phyloP scores from a whole-genome alignment of 257 asterid species.

The Solanum arcanum region DNA sequence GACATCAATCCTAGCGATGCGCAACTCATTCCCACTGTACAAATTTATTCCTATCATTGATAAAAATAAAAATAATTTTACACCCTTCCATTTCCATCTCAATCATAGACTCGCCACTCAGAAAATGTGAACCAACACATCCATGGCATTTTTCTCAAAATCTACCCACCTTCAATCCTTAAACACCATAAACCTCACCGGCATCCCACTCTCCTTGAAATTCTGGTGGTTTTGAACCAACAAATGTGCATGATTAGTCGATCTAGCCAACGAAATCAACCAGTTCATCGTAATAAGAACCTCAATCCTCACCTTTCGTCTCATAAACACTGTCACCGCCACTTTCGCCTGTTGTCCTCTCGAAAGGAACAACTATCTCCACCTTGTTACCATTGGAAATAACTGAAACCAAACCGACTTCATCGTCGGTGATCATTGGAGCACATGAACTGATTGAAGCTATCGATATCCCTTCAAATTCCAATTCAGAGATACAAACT shows the following conservation, averaged over 20 bases:
- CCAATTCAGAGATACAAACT: too few species aligned
- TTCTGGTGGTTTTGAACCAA: constrained; percentile 43
- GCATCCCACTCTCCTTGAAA: constrained; percentile 40
- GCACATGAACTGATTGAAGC: neutral
- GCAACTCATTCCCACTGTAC: constrained; percentile 26
- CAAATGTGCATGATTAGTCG: too few species aligned
- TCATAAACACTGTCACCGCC: neutral
- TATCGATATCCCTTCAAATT: neutral
- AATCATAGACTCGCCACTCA: neutral
- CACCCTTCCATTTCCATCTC: constrained; percentile 32
- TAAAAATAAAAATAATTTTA: constrained; percentile 35
- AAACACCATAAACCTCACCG: constrained; percentile 42
- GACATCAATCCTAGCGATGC: constrained; percentile 65
- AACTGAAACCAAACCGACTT: neutral
- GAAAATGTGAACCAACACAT: constrained; percentile 28
- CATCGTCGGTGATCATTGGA: neutral
- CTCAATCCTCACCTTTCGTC: neutral
- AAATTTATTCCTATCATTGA: constrained; percentile 55
- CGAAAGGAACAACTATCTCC: neutral
- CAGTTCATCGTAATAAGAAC: neutral
- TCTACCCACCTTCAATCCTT: constrained; percentile 50
- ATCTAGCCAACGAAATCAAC: neutral
- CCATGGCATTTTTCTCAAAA: constrained; percentile 23
- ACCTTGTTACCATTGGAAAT: neutral
- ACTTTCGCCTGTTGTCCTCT: neutral